These are phyloP conservation scores for Apiosordaria backusii DNA, from an alignment of 495 filamentous ascomycete species.

Conservation along the genomic window DNA sequence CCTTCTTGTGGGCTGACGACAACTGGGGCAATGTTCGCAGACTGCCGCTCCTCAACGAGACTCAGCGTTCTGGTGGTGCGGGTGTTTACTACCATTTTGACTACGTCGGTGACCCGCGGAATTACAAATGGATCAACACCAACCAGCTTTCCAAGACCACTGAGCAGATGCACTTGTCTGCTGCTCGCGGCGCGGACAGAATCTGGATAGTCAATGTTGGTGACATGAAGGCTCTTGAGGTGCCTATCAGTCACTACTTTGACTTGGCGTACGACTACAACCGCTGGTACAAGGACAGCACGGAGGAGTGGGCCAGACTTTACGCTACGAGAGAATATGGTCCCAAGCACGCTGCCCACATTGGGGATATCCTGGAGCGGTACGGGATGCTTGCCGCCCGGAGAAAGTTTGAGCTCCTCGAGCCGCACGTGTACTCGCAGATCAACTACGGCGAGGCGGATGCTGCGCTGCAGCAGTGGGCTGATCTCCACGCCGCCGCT, in stretches of 20 bases:
- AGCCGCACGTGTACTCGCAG: slow-evolving; percentile 59
- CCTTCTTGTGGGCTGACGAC: slow-evolving; percentile 71
- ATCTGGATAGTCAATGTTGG: slow-evolving; percentile 80
- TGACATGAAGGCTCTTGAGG: slow-evolving; percentile 66
- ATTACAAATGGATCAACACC: slow-evolving; percentile 73
- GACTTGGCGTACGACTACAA: slow-evolving; percentile 64
- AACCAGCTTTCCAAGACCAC: slow-evolving; percentile 62
- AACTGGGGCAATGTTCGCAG: slow-evolving; percentile 69
- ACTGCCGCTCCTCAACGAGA: slow-evolving; percentile 61
- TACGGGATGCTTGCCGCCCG: slow-evolving; percentile 61
- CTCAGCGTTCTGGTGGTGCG: slow-evolving; percentile 57
- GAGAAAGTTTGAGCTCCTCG: slow-evolving; percentile 67
- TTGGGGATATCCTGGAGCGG: slow-evolving; percentile 54
- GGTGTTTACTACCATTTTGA: slow-evolving; percentile 80
- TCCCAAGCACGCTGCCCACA: slow-evolving; percentile 43
- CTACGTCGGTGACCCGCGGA: slow-evolving; percentile 61
- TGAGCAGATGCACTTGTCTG: slow-evolving; percentile 62
- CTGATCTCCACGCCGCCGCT: slow-evolving; percentile 49
- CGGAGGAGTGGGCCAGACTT: slow-evolving; percentile 51
- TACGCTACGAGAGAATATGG: slow-evolving; percentile 64
- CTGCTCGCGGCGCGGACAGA: slow-evolving; percentile 57
- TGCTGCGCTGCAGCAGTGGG: slow-evolving; percentile 60
- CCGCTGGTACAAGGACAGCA: slow-evolving; percentile 52
- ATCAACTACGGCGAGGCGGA: slow-evolving; percentile 73
- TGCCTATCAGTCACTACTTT: slow-evolving; percentile 65